Percentiles rank a stretch among this genome's conserved stretches.
phyloP scores from a whole-genome alignment of 2,329 filamentous ascomycete species.

The Fonsecaea multimorphosa region DNA sequence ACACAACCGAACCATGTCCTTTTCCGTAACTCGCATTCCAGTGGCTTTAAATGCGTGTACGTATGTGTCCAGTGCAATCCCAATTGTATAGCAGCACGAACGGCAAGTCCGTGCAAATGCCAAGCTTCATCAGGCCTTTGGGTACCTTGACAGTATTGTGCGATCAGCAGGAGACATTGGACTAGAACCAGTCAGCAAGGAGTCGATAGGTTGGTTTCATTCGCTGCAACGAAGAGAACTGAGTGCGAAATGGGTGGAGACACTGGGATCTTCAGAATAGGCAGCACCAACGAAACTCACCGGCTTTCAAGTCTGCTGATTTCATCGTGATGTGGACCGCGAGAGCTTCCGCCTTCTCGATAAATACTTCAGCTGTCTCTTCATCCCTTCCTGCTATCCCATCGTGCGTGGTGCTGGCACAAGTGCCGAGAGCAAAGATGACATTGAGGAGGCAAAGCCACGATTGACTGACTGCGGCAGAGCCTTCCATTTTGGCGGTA shows the following conservation, averaged over 20 bases:
- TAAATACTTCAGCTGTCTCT: constrained; percentile 30
- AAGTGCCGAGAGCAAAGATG: constrained; percentile 42
- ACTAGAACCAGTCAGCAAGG: constrained; percentile 3
- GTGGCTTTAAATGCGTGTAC: constrained; percentile 12
- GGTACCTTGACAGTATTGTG: constrained; percentile 32
- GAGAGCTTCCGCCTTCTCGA: constrained; percentile 31
- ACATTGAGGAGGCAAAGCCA: constrained; percentile 45
- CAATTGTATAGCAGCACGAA: constrained; percentile 31
- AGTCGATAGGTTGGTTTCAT: background rate
- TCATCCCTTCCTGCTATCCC: constrained; percentile 29
- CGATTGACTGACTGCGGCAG: constrained; percentile 39
- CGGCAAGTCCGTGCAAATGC: constrained; percentile 31
- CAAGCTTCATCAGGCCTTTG: constrained; percentile 32
- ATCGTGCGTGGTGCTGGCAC: constrained; percentile 28
- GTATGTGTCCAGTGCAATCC: constrained; percentile 26
- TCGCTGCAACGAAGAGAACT: too few relatives aligned
- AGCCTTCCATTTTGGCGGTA: constrained; percentile 36
- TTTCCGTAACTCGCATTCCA: constrained; percentile 31
- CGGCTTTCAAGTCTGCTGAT: constrained; percentile 29
- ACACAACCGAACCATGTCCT: constrained; percentile 33
- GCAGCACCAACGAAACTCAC: constrained; percentile 2
- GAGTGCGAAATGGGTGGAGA: too few relatives aligned
- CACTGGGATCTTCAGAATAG: too few relatives aligned
- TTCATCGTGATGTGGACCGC: constrained; percentile 30
- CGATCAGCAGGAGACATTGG: constrained; percentile 33